phyloP scores from a whole-genome alignment of 1,284 basidiomycete genomes.

The Lignosus rhinocerotis region DNA sequence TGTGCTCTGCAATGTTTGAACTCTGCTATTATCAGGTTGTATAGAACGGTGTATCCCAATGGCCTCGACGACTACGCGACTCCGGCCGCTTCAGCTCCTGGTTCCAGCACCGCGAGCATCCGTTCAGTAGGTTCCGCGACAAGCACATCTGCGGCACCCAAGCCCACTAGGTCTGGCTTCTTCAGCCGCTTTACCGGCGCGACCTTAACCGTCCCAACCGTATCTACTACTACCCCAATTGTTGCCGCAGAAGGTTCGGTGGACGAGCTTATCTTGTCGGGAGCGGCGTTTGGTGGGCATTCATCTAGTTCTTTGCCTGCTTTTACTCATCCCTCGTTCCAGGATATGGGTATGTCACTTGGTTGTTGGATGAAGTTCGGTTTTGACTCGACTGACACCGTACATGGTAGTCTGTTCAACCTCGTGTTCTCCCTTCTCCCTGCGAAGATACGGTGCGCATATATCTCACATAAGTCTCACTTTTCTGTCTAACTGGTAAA shows the following conservation, averaged over 20 bases:
- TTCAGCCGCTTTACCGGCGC: slow-evolving; percentile 41
- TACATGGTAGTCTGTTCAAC: slow-evolving; percentile 66
- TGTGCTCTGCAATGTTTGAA: slow-evolving; percentile 3
- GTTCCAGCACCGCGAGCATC: slow-evolving; percentile 42
- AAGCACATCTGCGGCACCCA: slow-evolving; percentile 28
- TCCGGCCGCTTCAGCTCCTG: slow-evolving; percentile 45
- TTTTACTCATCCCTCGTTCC: slow-evolving; percentile 1
- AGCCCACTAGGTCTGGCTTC: slow-evolving; percentile 32
- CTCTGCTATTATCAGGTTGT: slow-evolving; percentile 47
- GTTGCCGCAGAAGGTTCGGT: slow-evolving; percentile 48
- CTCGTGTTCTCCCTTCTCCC: slow-evolving; percentile 76
- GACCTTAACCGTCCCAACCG: slow-evolving; percentile 21
- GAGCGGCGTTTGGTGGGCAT: slow-evolving; percentile 67
- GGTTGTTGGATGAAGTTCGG: neutral
- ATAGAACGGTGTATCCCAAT: slow-evolving; percentile 70
- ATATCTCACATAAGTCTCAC: slow-evolving; percentile 1
- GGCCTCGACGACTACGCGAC: slow-evolving; percentile 58
- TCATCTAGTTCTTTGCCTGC: neutral
- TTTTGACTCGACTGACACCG: slow-evolving; percentile 8
- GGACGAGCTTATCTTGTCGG: slow-evolving; percentile 71
- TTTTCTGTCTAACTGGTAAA: neutral
- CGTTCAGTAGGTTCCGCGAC: slow-evolving; percentile 33
- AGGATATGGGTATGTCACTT: slow-evolving; percentile 32
- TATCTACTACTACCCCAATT: slow-evolving; percentile 22
- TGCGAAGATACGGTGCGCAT: slow-evolving; percentile 59